Evolutionary conservation across 2,329 filamentous ascomycete species (phyloP).

Genomic region (Colletotrichum sp.): DNA sequence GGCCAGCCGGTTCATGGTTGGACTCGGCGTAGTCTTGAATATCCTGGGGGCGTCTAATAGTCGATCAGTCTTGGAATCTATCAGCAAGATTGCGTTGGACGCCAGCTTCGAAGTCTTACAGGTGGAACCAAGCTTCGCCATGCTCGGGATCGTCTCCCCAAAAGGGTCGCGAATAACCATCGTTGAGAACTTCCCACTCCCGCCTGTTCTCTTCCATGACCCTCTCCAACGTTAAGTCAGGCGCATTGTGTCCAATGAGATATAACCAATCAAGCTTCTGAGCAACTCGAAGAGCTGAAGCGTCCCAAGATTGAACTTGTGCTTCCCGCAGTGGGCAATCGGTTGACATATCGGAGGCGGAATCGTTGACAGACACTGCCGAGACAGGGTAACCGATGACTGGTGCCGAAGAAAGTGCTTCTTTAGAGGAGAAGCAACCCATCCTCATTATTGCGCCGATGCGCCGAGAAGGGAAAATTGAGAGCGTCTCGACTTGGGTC

Average conservation of each 20-base stretch:
- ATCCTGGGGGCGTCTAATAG: neutral
- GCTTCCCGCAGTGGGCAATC: neutral
- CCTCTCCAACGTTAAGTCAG: neutral
- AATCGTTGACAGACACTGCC: neutral
- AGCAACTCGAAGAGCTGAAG: neutral
- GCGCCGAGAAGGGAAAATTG: neutral
- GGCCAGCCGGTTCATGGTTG: fast-evolving
- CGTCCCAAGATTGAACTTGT: neutral
- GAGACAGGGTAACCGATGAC: neutral
- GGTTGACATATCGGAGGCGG: neutral
- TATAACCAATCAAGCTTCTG: neutral
- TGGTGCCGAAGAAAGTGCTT: neutral
- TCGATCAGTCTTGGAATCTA: fast-evolving
- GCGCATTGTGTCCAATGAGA: fast-evolving
- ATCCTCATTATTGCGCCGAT: neutral
- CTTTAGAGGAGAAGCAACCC: neutral
- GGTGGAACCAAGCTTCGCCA: fast-evolving
- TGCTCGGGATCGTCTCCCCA: neutral
- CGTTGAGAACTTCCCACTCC: neutral
- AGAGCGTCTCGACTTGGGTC: neutral
- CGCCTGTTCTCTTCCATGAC: neutral
- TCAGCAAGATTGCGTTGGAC: fast-evolving
- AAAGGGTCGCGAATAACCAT: neutral
- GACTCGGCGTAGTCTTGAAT: fast-evolving
- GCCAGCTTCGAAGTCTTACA: fast-evolving